phyloP scores from a whole-genome alignment of 2,329 filamentous ascomycete species.

The Macrophomina tecta region DNA sequence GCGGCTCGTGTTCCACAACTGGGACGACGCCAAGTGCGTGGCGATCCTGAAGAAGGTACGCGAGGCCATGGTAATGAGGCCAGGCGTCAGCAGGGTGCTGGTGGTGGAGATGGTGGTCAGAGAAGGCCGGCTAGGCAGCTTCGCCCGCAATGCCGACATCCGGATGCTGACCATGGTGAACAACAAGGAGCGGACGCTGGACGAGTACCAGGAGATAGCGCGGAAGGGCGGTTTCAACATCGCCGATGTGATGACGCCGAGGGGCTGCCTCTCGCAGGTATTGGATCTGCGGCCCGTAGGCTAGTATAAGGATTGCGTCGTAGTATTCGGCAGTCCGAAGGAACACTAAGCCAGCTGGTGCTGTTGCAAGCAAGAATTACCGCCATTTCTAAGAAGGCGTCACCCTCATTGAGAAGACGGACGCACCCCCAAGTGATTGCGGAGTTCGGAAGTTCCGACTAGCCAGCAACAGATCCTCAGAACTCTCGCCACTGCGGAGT shows the following conservation, averaged over 20 bases:
- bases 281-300: constrained; percentile 9
- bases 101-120: constrained; percentile 13
- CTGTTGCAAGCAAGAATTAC: no score
- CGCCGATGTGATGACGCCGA: not conserved
- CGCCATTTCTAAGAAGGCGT: no score
- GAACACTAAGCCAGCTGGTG: no score
- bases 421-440: no score
- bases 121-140: not conserved
- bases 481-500: no score
- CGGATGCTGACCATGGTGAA: constrained; percentile 3
- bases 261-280: constrained; percentile 9
- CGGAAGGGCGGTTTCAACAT: constrained; percentile 6
- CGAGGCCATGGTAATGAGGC: not conserved
- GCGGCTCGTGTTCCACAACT: constrained; percentile 6
- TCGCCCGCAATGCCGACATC: not conserved
- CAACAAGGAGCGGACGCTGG: constrained; percentile 3
- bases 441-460: no score
- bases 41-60: not conserved
- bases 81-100: constrained; percentile 1
- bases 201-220: constrained; percentile 1
- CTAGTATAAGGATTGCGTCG: no score
- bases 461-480: no score
- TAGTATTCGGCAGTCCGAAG: no score
- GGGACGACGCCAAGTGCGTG: constrained; percentile 5
- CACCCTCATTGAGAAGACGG: no score